These are phyloP conservation scores for Cornus florida DNA, from an alignment of 148 eudicot genomes.

Conservation along the genomic window DNA sequence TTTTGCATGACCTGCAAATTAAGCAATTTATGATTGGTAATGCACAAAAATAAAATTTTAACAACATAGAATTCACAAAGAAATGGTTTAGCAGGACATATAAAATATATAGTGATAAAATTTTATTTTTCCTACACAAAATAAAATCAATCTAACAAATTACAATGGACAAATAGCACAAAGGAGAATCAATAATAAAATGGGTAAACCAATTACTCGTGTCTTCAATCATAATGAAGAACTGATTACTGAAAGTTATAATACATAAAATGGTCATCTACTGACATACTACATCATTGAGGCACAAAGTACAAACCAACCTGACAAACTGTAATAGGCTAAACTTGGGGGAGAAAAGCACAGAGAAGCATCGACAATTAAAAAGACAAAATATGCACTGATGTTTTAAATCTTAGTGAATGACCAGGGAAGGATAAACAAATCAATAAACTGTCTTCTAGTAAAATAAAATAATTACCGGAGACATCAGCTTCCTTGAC, in stretches of 20 bases:
- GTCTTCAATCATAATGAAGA: background rate
- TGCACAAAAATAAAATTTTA: background rate
- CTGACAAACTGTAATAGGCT: background rate
- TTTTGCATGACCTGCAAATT: slow-evolving; percentile 68
- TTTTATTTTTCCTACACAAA: background rate
- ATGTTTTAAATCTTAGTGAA: background rate
- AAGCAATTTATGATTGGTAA: background rate
- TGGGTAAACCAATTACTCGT: background rate
- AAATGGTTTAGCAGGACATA: background rate
- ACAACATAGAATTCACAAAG: background rate
- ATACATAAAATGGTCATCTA: background rate
- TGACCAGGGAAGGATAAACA: background rate
- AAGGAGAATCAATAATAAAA: background rate
- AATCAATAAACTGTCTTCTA: background rate
- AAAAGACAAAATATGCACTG: background rate
- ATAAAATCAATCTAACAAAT: background rate
- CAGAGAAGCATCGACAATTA: background rate
- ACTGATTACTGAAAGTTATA: background rate
- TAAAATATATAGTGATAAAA: background rate
- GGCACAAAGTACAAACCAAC: background rate
- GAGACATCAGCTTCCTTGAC: slow-evolving; percentile 80
- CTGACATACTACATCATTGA: background rate
- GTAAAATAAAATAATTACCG: slow-evolving; percentile 38
- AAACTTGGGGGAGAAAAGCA: background rate
- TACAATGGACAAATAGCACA: background rate